Base-by-base conservation (phyloP, 805 yeast species). In the Scheffersomyces ergatensis region DNA sequence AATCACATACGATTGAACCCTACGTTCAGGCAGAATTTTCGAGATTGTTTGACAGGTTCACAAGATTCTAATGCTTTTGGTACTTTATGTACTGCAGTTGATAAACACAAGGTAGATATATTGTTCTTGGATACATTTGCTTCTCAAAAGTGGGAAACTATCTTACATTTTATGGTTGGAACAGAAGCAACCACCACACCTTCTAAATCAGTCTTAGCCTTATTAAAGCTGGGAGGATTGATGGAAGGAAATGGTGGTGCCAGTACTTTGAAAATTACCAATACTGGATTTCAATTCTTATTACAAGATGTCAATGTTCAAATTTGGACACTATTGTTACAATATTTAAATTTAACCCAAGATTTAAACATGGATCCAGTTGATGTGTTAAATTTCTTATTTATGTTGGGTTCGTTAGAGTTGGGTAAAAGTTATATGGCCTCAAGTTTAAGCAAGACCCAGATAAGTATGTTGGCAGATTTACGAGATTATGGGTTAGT, bases 151-250 rank as follows among this genome's bases (percentile, higher is more conserved):
- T 93, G 99, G 99, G 99, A 93, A 58, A 80, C 88, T 6, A 92
- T 93, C 50, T 70, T 93, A 52, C 98, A 93, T 70, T 93, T 84
- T 67, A 92, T 93, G 98, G 99, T 93, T 33, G 97, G 98, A 2
- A 88, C 97, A 0, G 86, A 87, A 38, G 65, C 83, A 34, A 71
- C 77, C 9, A 74, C 71, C 14, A 66, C 78, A 2, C 96, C 97
- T 2, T 83, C 90, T 36, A 74, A 76, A n/a, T 90, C 92, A 14
- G 97, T 92, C 0, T 68, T 93, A 37, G 76, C 81, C 14, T 68
- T 93, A 20, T 68, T 93, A 36, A 76, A 78, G 47, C 89, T 82
- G 65, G 84, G 95, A 46, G 92, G 92, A 2, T 70, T 93, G 38
- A 90, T 93, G 97, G 95, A 86, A 54, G 83, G 85, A 1, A 46